These are phyloP conservation scores for Apostasia ramifera DNA, from an alignment of 106 monocot species.

Conservation along the genomic window DNA sequence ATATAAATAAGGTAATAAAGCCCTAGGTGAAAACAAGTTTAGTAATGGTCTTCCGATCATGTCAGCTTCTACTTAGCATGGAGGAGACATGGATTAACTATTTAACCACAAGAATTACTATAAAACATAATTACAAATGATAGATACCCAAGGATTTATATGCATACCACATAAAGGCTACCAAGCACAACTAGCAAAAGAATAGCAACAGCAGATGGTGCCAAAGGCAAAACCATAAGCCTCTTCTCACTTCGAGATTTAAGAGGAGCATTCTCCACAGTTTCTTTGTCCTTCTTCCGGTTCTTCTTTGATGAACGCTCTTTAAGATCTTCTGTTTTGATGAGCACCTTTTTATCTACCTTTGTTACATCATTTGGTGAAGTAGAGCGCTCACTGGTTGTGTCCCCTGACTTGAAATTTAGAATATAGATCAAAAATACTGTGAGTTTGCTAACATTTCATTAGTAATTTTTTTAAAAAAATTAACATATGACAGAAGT, in stretches of 20 bases:
- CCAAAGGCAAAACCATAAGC: slow-evolving; percentile 72
- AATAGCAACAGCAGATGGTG: slow-evolving; percentile 65
- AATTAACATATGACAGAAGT: background rate
- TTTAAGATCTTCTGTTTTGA: slow-evolving; percentile 63
- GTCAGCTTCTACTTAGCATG: no score
- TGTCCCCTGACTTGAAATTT: slow-evolving; percentile 66
- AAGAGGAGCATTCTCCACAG: slow-evolving; percentile 24
- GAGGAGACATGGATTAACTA: no score
- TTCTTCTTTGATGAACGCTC: slow-evolving; percentile 65
- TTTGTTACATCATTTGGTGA: slow-evolving; percentile 33
- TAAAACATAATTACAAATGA: background rate
- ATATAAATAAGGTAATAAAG: no score
- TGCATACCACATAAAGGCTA: slow-evolving; percentile 90
- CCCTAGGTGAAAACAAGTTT: no score
- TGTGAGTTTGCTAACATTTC: slow-evolving; percentile 1
- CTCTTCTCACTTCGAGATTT: slow-evolving; percentile 47
- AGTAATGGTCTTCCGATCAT: no score
- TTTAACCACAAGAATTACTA: no score
- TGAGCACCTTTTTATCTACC: slow-evolving; percentile 17
- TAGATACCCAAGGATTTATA: background rate
- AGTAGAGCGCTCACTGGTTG: slow-evolving; percentile 29
- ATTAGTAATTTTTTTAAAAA: background rate
- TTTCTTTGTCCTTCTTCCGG: slow-evolving; percentile 68
- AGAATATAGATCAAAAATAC: slow-evolving; percentile 18
- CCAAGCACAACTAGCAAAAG: slow-evolving; percentile 61